Evolutionary conservation across 2,329 filamentous ascomycete genomes (phyloP).

Genomic region (Colletotrichum viniferum): DNA sequence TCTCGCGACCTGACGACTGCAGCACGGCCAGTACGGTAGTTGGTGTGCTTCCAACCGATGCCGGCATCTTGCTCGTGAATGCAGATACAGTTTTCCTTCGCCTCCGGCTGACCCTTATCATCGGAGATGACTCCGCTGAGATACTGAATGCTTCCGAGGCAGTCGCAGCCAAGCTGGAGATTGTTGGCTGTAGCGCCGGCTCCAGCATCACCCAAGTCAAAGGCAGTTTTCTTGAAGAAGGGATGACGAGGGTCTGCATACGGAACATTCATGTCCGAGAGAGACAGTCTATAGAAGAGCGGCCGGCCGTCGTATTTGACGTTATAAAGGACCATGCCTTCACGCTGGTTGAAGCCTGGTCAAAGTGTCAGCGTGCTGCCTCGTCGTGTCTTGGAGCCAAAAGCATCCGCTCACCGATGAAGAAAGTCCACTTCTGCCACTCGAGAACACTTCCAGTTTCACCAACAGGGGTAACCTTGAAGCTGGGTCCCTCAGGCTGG

Average conservation of each 20-base stretch:
- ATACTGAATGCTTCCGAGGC: slow-evolving; percentile 69
- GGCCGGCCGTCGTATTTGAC: slow-evolving; percentile 61
- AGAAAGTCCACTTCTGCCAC: slow-evolving; percentile 55
- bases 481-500: slow-evolving; percentile 67
- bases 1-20: slow-evolving; percentile 66
- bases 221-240: slow-evolving; percentile 68
- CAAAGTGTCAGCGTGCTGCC: background rate
- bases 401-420: slow-evolving; percentile 39
- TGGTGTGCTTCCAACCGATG: slow-evolving; percentile 74
- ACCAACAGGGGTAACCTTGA: slow-evolving; percentile 32
- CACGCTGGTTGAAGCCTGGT: slow-evolving; percentile 58
- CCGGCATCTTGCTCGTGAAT: slow-evolving; percentile 74
- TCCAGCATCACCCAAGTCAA: slow-evolving; percentile 72
- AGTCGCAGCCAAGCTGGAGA: slow-evolving; percentile 69
- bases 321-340: slow-evolving; percentile 65
- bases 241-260: slow-evolving; percentile 70
- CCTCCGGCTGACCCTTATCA: slow-evolving; percentile 56
- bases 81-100: slow-evolving; percentile 66
- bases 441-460: slow-evolving; percentile 10
- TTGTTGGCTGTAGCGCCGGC: slow-evolving; percentile 70
- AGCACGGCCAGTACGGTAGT: slow-evolving; percentile 66
- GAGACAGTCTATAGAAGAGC: slow-evolving; percentile 60
- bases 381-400: background rate
- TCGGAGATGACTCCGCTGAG: slow-evolving; percentile 55
- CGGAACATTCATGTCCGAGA: slow-evolving; percentile 65